Conservation (phyloP, 768 basidiomycete genomes). For the Macrolepiota dolichaula region DNA sequence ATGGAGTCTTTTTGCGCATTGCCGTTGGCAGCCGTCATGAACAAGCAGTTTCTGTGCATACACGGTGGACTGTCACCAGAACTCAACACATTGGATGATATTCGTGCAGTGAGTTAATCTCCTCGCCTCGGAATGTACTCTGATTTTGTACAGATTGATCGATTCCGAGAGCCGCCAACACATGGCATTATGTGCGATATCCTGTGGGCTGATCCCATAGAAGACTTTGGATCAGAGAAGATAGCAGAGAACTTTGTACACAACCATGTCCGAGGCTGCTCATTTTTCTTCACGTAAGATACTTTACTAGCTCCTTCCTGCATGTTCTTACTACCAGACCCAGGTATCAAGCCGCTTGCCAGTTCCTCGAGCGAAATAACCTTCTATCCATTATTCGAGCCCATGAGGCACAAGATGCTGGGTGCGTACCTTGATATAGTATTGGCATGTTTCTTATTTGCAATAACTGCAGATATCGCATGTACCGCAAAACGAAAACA, state of each 20-base stretch:
- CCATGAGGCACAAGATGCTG: constrained; percentile 98
- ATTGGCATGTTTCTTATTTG: not conserved
- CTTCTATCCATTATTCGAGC: constrained; percentile 95
- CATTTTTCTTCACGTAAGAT: constrained; percentile 77
- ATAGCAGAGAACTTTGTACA: constrained; percentile 88
- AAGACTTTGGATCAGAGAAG: constrained; percentile 96
- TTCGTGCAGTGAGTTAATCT: constrained; percentile 63
- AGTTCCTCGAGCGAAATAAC: constrained; percentile 97
- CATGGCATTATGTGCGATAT: constrained; percentile 98
- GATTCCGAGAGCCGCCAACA: constrained; percentile 97
- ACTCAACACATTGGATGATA: constrained; percentile 91
- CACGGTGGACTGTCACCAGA: constrained; percentile 97
- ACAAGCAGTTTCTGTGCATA: constrained; percentile 98
- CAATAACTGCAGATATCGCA: constrained; percentile 66
- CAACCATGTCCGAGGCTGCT: constrained; percentile 96
- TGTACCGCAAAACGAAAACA: constrained; percentile 98
- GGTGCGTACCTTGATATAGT: constrained; percentile 45
- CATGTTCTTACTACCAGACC: constrained; percentile 9
- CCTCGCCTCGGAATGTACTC: not conserved
- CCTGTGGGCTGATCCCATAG: constrained; percentile 96
- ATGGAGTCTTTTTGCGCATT: constrained; percentile 97
- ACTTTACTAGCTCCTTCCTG: not conserved
- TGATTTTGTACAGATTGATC: constrained; percentile 68
- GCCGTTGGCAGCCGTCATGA: constrained; percentile 96
- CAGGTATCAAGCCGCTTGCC: constrained; percentile 94